Conservation (phyloP, 176 grass and related monocot species). For the Ampelocalamus luodianensis region DNA sequence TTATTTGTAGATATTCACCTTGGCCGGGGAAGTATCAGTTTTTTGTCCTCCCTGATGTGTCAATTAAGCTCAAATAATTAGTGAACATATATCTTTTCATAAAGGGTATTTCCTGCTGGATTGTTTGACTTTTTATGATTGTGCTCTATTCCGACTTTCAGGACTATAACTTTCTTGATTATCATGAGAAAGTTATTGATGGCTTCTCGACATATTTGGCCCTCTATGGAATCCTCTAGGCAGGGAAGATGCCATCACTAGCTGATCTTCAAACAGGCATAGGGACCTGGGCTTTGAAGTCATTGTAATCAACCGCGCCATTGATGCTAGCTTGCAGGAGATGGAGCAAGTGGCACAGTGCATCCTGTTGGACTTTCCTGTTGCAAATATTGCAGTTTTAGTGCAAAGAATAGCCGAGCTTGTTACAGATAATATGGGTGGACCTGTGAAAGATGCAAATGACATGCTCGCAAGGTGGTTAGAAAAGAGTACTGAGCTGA, state of each 20-base stretch:
- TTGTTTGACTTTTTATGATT: conserved; percentile 3
- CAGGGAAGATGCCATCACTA: conserved; percentile 84
- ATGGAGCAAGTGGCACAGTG: conserved; percentile 97
- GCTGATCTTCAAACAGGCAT: conserved; percentile 90
- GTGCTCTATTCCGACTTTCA: conserved; percentile 56
- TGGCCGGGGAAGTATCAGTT: not conserved
- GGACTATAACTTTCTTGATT: conserved; percentile 95
- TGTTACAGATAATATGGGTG: conserved; percentile 92
- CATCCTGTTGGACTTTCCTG: conserved; percentile 75
- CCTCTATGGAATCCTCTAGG: conserved; percentile 61
- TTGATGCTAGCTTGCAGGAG: conserved; percentile 82
- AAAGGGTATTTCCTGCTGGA: not conserved
- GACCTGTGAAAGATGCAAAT: conserved; percentile 92
- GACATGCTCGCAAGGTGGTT: conserved; percentile 84
- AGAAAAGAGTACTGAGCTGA: conserved; percentile 86
- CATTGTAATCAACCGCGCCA: conserved; percentile 89
- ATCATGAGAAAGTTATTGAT: conserved; percentile 93
- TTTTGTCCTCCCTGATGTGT: conserved; percentile 5
- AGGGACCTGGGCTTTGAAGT: conserved; percentile 97
- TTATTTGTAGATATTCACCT: not conserved
- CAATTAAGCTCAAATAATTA: conserved; percentile 15
- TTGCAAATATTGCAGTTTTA: conserved; percentile 64
- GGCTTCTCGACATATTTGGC: conserved; percentile 96
- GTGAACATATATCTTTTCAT: not conserved
- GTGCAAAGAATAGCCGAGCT: conserved; percentile 98